Percentiles rank a stretch among this genome's conserved stretches.
These are phyloP conservation scores for Dictyostelium capitatum DNA, from an alignment of 78 protist genomes.

Conservation along the genomic window DNA sequence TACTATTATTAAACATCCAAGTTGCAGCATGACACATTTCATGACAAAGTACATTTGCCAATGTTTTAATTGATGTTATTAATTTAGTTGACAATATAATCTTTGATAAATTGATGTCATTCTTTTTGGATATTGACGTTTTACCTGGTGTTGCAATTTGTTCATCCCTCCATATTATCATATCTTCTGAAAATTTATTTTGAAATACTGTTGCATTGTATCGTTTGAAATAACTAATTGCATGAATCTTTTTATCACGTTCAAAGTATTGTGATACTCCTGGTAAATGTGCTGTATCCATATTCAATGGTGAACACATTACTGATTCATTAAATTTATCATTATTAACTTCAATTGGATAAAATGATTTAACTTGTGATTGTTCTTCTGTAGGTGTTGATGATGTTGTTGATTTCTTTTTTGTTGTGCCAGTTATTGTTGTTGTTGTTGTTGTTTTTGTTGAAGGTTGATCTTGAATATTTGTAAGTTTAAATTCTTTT, in stretches of 20 bases:
- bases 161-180: conserved; percentile 36
- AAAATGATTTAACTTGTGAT: neutral
- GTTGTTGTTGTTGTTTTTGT: neutral
- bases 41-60: conserved; percentile 67
- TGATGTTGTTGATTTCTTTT: neutral
- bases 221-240: conserved; percentile 25
- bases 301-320: conserved; percentile 43
- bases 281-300: neutral
- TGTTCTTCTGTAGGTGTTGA: neutral
- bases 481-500: neutral
- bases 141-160: conserved; percentile 30
- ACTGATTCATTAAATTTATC: conserved; percentile 42
- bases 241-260: conserved; percentile 19
- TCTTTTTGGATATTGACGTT: conserved; percentile 16
- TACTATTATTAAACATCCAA: conserved; percentile 60
- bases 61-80: conserved; percentile 18
- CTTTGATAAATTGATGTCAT: conserved; percentile 5
- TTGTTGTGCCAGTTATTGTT: neutral
- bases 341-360: conserved; percentile 14
- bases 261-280: conserved; percentile 11
- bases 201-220: conserved; percentile 34
- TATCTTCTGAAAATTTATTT: conserved; percentile 35
- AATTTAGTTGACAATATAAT: conserved; percentile 13
- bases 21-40: conserved; percentile 80
- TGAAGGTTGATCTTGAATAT: neutral